phyloP scores from a whole-genome alignment of 169 alveolate genomes.

The Plasmodium vivax region DNA sequence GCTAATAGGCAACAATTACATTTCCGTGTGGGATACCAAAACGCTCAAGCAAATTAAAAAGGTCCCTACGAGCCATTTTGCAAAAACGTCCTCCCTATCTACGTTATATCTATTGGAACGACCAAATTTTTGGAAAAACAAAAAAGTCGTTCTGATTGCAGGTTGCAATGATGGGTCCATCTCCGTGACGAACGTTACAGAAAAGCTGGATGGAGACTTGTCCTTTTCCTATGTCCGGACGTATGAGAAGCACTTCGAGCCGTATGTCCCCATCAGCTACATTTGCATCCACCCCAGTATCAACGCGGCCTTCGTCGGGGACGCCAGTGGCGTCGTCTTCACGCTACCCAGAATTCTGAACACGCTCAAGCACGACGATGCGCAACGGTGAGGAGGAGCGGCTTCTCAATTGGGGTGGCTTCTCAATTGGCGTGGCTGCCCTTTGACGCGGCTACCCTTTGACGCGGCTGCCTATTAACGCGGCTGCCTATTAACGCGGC shows the following conservation, averaged over 20 bases:
- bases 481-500: too few relatives aligned
- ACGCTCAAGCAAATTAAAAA: constrained; percentile 51
- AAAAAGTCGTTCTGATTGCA: constrained; percentile 20
- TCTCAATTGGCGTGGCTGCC: neutral
- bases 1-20: constrained; percentile 66
- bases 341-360: constrained; percentile 57
- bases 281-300: constrained; percentile 54
- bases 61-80: constrained; percentile 43
- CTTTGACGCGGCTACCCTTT: too few relatives aligned
- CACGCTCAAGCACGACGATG: constrained; percentile 24
- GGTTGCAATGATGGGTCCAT: constrained; percentile 75
- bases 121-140: constrained; percentile 39
- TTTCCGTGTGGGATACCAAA: constrained; percentile 73
- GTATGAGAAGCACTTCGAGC: constrained; percentile 53
- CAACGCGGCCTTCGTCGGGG: constrained; percentile 71
- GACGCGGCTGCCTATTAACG: neutral
- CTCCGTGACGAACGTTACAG: constrained; percentile 48
- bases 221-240: constrained; percentile 48
- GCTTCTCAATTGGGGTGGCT: neutral
- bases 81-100: constrained; percentile 48
- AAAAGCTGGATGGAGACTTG: constrained; percentile 61
- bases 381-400: neutral
- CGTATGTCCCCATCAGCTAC: constrained; percentile 57
- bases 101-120: constrained; percentile 56
- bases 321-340: constrained; percentile 73